A percentile compares a stretch with the other conserved stretches of the same genome.
These are phyloP conservation scores for Pharnaceum exiguum DNA, from an alignment of 148 eudicot genomes.

Conservation along the genomic window DNA sequence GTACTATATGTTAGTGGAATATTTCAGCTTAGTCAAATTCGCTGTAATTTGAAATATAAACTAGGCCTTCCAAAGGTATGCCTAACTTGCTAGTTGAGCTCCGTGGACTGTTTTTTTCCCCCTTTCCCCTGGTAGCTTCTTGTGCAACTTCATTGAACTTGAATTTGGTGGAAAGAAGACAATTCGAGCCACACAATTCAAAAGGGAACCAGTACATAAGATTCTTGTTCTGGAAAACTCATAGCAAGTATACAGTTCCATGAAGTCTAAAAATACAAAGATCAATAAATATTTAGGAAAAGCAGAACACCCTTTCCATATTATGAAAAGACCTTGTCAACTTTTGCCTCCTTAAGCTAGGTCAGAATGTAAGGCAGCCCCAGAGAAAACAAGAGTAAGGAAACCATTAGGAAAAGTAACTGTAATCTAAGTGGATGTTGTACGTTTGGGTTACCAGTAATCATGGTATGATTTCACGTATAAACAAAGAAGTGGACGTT, in stretches of 20 bases:
- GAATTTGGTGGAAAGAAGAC: neutral
- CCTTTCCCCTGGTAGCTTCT: too few relatives aligned
- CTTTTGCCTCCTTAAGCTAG: conserved; percentile 18
- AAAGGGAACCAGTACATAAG: too few relatives aligned
- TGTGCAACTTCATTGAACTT: conserved; percentile 2
- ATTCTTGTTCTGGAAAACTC: conserved; percentile 8
- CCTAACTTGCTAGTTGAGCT: neutral
- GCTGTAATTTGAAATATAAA: conserved; percentile 16
- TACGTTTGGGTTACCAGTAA: conserved; percentile 11
- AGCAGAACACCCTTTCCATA: conserved; percentile 21
- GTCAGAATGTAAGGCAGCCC: conserved; percentile 12
- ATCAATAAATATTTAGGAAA: conserved; percentile 20
- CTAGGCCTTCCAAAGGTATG: conserved; percentile 9
- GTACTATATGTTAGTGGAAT: conserved; percentile 25
- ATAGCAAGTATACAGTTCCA: neutral
- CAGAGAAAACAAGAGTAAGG: conserved; percentile 9
- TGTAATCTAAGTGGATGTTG: conserved; percentile 4
- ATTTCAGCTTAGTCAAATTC: conserved; percentile 23
- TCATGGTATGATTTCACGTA: conserved; percentile 16
- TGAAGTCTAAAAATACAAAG: conserved; percentile 4
- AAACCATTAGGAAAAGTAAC: conserved; percentile 11
- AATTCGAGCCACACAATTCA: too few relatives aligned
- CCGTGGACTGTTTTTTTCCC: too few relatives aligned
- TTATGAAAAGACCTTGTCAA: conserved; percentile 24
- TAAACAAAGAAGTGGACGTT: conserved; percentile 6